A percentile compares a stretch with the other conserved stretches of the same genome.
Evolutionary conservation across 352 stramenopile species (phyloP).

Genomic region (Pythium sp.): DNA sequence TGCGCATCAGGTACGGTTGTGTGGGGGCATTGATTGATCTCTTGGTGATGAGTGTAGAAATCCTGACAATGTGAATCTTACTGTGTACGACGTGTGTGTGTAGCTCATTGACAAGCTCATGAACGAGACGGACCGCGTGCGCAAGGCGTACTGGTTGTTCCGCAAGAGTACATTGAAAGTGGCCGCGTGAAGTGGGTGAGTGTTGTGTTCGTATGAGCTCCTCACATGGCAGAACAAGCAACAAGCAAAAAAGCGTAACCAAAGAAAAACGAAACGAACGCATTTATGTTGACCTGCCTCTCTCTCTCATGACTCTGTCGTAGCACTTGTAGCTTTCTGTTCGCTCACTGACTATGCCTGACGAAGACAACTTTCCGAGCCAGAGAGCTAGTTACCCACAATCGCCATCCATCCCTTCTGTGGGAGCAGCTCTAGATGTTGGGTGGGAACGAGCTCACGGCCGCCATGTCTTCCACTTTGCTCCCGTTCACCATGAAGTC

Average conservation of each 20-base stretch:
- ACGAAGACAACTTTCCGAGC: background rate
- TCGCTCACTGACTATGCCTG: background rate
- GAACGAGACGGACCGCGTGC: constrained; percentile 69
- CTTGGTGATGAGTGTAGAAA: background rate
- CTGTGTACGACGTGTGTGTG: background rate
- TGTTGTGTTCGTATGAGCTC: constrained; percentile 17
- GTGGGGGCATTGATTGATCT: background rate
- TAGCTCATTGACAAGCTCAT: constrained; percentile 68
- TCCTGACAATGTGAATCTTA: background rate
- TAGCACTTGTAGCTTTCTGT: background rate
- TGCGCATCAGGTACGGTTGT: constrained; percentile 33
- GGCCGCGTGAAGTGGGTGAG: constrained; percentile 5
- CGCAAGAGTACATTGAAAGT: constrained; percentile 48
- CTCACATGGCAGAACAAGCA: background rate
- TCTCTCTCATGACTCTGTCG: background rate
- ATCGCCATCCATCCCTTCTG: background rate
- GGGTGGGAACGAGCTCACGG: constrained; percentile 72
- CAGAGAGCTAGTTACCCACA: background rate
- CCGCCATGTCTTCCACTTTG: constrained; percentile 84
- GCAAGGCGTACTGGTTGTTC: constrained; percentile 74
- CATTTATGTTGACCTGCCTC: constrained; percentile 15
- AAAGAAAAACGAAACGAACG: constrained; percentile 11
- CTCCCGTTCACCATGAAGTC: constrained; percentile 82
- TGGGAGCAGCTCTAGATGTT: constrained; percentile 42
- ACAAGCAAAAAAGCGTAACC: constrained; percentile 9